Base-by-base conservation (phyloP, 2,329 filamentous ascomycete genomes). In the Ascochyta pisi region DNA sequence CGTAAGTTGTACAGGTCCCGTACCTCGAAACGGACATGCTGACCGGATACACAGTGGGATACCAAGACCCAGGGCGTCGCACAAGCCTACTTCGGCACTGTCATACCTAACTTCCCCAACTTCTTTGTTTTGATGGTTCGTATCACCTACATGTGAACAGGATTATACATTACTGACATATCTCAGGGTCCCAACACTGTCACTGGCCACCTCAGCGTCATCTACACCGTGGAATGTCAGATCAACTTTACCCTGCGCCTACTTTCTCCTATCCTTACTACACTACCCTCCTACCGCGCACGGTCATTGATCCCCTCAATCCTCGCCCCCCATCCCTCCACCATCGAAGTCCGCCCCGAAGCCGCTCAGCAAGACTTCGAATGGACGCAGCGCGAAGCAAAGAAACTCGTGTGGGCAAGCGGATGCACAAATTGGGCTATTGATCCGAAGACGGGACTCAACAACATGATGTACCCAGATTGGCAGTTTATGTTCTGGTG, bases 361-460 rank as follows among this genome's bases (percentile, higher is more conserved):
- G 74, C 77, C 16, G 76, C 77, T 8, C 50, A 63, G 31, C 27
- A 59, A 53, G 68, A 83, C 61, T 70, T 69, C 50, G 38, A 60
- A 1, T 77, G 68, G 64, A 76, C 81, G 26, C 79, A 84, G 45
- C 41, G 61, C 0, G 74, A 76, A 47, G 76, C 78, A 0, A 78
- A 72, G 41, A 70, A 71, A 33, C 64, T 83, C 1, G 82, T 84
- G 0, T 84, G 80, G 79, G 67, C 75, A 0, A 77, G 76, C 1
- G 82, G 82, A 0, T 84, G 82, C 58, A 79, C 77, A 1, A 80
- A 76, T n/a, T 84, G 82, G 82, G 81, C 77, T 3, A 73, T 84
- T 2, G 79, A 84, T 54, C 67, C 73, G 0, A 75, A 74, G 41
- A 81, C 80, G 0, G 76, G 77, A 0, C 71, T 78, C 42, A 84